Conservation (phyloP, 2,329 filamentous ascomycete genomes). For the Keithomyces neogunnii region DNA sequence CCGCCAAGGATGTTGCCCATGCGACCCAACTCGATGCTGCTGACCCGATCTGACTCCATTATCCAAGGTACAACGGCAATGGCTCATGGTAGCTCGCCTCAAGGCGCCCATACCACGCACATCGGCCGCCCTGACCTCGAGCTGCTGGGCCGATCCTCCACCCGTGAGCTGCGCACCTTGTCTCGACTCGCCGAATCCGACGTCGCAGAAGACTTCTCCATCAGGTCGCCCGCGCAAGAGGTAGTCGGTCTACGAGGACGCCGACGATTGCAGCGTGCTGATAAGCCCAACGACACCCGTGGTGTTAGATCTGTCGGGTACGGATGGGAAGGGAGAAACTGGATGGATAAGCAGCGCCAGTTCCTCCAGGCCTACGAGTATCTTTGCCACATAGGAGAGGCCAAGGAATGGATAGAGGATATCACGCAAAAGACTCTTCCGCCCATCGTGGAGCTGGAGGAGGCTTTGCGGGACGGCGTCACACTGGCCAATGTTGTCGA, state of each 20-base stretch:
- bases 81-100: slow-evolving; percentile 21
- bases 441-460: slow-evolving; percentile 87
- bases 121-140: slow-evolving; percentile 67
- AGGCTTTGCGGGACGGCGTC: slow-evolving; percentile 85
- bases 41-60: slow-evolving; percentile 49
- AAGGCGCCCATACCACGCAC: slow-evolving; percentile 26
- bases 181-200: slow-evolving; percentile 73
- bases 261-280: slow-evolving; percentile 67
- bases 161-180: slow-evolving; percentile 77
- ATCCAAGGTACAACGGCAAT: slow-evolving; percentile 25
- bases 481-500: slow-evolving; percentile 92
- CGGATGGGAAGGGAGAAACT: slow-evolving; percentile 76
- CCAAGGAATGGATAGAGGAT: slow-evolving; percentile 97
- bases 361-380: slow-evolving; percentile 97
- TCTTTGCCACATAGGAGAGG: slow-evolving; percentile 96
- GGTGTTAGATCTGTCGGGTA: slow-evolving; percentile 45
- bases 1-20: slow-evolving; percentile 32
- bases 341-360: slow-evolving; percentile 98
- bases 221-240: slow-evolving; percentile 71
- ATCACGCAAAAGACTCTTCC: slow-evolving; percentile 79
- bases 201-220: slow-evolving; percentile 70
- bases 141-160: slow-evolving; percentile 78
- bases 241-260: slow-evolving; percentile 83
- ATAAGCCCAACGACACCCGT: slow-evolving; percentile 39
- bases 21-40: slow-evolving; percentile 53